A percentile compares a stretch with the other conserved stretches of the same genome.
Evolutionary conservation across 2,329 filamentous ascomycete species (phyloP).

Genomic region (Xylaria digitata): DNA sequence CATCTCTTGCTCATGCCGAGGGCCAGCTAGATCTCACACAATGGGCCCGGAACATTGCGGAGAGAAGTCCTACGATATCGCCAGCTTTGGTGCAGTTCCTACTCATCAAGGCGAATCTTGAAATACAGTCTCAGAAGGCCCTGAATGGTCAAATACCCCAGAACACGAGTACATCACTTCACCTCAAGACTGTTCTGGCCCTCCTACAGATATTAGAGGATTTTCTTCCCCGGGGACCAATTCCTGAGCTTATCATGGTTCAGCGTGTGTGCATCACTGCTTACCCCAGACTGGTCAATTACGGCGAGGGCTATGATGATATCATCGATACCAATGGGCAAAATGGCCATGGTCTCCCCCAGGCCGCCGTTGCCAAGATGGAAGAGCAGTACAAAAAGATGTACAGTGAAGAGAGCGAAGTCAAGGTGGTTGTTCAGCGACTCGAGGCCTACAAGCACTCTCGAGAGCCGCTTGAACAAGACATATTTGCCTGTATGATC

Average conservation of each 20-base stretch:
- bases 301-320: constrained; percentile 90
- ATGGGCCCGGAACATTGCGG: constrained; percentile 80
- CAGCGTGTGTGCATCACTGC: constrained; percentile 90
- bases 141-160: constrained; percentile 68
- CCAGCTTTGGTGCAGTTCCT: constrained; percentile 82
- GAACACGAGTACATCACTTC: constrained; percentile 77
- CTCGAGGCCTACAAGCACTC: constrained; percentile 91
- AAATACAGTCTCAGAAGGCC: constrained; percentile 77
- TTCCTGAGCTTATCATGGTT: constrained; percentile 78
- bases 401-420: constrained; percentile 91
- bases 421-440: constrained; percentile 85
- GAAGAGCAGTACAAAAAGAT: constrained; percentile 98
- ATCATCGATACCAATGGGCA: constrained; percentile 88
- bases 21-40: constrained; percentile 81
- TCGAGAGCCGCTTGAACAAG: constrained; percentile 84
- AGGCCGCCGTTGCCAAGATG: constrained; percentile 88
- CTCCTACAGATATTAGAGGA: constrained; percentile 84
- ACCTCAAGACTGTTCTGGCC: constrained; percentile 85
- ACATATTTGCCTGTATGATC: constrained; percentile 98
- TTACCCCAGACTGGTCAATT: constrained; percentile 96
- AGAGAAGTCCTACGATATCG: constrained; percentile 75
- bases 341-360: constrained; percentile 82
- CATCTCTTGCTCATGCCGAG: constrained; percentile 84
- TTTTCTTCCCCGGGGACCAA: constrained; percentile 67
- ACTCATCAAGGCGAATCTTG: constrained; percentile 83